Evolutionary conservation across 108 stramenopile species (phyloP).

Genomic region (Nannochloropsis gaditana): DNA sequence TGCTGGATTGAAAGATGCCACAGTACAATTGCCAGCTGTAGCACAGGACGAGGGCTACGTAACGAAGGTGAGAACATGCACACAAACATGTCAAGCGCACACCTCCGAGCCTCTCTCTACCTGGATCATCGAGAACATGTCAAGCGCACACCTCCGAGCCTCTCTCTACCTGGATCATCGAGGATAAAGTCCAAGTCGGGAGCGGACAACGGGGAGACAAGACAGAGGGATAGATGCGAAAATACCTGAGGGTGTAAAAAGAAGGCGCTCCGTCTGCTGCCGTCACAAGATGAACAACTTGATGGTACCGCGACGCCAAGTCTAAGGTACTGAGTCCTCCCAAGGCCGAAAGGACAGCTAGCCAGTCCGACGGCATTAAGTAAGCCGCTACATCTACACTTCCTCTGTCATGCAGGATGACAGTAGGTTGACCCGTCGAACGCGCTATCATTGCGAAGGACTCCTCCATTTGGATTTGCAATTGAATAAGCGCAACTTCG

Average conservation of each 20-base stretch:
- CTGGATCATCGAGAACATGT: too few species aligned
- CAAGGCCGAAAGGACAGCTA: constrained; percentile 8
- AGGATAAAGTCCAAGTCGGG: neutral
- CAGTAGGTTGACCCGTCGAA: neutral
- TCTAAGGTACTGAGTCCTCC: neutral
- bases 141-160: too few species aligned
- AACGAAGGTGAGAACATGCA: too few species aligned
- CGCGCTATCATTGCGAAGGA: constrained; percentile 29
- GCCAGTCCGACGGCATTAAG: constrained; percentile 35
- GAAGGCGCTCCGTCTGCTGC: constrained; percentile 42
- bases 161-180: too few species aligned
- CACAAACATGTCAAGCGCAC: too few species aligned
- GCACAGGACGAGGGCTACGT: too few species aligned
- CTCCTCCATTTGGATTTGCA: constrained; percentile 49
- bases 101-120: too few species aligned
- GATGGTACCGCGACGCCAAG: constrained; percentile 40
- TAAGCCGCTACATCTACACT: constrained; percentile 40
- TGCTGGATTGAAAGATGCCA: too few species aligned
- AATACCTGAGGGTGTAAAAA: constrained; percentile 21
- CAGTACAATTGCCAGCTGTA: too few species aligned
- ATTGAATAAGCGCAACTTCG: constrained; percentile 26
- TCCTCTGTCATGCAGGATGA: constrained; percentile 41
- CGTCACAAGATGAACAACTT: constrained; percentile 42
- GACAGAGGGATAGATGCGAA: neutral
- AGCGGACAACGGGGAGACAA: constrained; percentile 40